A percentile compares a stretch with the other conserved stretches of the same genome.
These are phyloP conservation scores for Naegleria gruberi DNA, from an alignment of 208 protist genomes.

Conservation along the genomic window DNA sequence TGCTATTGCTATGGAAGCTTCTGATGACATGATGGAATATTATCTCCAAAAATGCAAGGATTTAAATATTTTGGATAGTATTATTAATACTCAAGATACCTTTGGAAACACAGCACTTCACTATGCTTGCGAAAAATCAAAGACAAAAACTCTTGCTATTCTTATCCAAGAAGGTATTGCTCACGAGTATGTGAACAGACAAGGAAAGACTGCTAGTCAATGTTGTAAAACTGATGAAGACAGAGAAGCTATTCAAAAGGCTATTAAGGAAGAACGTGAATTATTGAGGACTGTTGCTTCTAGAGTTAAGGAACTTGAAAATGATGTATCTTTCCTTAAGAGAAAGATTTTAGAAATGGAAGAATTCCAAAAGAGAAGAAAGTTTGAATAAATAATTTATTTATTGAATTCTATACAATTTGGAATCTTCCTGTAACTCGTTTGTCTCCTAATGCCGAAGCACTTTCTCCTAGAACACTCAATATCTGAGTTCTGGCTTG, in stretches of 20 bases:
- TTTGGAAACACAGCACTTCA: background rate
- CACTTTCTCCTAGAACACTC: background rate
- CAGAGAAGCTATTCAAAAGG: background rate
- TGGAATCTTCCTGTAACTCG: background rate
- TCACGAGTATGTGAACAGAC: background rate
- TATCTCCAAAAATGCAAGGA: background rate
- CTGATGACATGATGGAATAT: background rate
- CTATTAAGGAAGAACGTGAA: background rate
- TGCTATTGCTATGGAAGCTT: background rate
- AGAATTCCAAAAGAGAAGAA: background rate
- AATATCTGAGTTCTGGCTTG: background rate
- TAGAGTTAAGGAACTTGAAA: background rate
- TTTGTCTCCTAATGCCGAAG: background rate
- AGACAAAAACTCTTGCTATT: background rate
- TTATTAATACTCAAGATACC: background rate
- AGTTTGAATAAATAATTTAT: no score
- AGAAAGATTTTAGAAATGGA: background rate
- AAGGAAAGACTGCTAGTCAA: background rate
- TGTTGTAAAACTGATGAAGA: slow-evolving; percentile 4
- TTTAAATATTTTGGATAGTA: background rate
- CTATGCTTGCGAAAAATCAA: background rate
- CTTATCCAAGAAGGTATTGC: background rate
- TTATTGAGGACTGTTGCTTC: background rate
- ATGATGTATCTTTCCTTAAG: background rate
- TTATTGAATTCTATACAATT: background rate